Base-by-base conservation (phyloP, 2,329 filamentous ascomycete species). In the Stachybotrys elegans region DNA sequence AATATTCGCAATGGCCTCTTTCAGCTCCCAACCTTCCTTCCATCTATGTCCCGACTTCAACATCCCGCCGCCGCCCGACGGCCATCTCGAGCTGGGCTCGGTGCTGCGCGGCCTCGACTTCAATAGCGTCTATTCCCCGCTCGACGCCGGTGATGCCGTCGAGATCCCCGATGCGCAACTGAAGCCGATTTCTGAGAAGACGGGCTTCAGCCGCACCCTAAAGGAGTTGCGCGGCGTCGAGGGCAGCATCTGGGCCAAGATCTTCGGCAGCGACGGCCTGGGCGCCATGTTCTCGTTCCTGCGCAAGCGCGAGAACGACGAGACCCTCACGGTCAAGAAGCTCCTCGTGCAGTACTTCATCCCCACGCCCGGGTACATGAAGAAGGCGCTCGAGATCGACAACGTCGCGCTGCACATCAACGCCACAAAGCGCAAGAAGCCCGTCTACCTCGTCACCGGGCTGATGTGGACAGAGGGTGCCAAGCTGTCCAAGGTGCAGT, bases 31-130 rank as follows among this genome's bases (percentile, higher is more conserved):
- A 19, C 40, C 23, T 4, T 42, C 23, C 23, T 42, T 25, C 20
- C 40, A 42, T 23, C 23, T 42, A 4, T 42, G 40, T 21, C 40
- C 40, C 23, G 40, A 42, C 23, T 42, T 42, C 25, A 19, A 21
- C 23, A 42, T 42, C 16, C 8, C 25, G n/a, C 40, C 40, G 4
- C 40, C 40, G 11, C 40, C 40, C 25, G 25, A 42, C 19, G 40
- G 40, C 4, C 23, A 42, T 21, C 23, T 42, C 8, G 19, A 21
- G 23, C 40, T 42, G 4, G 40, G 40, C 6, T 42, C 40, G 7
- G n/a, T 42, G 6, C 40, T 42, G 6, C 7, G 19, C 6, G 22
- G 22, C 27, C 40, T 42, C 17, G 25, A 42, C 20, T n/a, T 42
- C 16, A 23, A 42, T 22, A 22, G 40, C 40, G 23, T 42, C 8